A percentile compares a stretch with the other conserved stretches of the same genome.
Evolutionary conservation across 345 rosid genomes (phyloP).

Genomic region (Salix arbutifolia): DNA sequence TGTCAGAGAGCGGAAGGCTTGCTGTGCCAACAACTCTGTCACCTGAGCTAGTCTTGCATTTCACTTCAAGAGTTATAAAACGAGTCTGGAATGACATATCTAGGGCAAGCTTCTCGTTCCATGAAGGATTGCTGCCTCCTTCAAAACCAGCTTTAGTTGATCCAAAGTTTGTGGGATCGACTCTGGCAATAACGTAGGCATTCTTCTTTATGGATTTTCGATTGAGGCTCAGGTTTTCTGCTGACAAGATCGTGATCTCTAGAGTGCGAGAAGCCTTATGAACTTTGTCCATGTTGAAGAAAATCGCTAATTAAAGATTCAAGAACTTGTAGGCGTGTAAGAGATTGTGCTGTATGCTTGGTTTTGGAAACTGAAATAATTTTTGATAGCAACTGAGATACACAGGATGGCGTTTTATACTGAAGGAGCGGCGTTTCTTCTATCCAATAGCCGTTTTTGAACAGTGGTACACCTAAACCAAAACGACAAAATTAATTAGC

Average conservation of each 20-base stretch:
- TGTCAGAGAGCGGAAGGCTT: constrained; percentile 52
- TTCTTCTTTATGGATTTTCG: constrained; percentile 42
- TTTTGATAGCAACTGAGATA: background rate
- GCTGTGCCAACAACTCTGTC: constrained; percentile 39
- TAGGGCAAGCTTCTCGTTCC: constrained; percentile 51
- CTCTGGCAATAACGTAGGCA: constrained; percentile 25
- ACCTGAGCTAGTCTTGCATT: constrained; percentile 27
- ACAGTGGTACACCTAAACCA: background rate
- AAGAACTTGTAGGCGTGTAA: background rate
- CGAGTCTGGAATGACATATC: constrained; percentile 34
- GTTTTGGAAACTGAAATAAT: background rate
- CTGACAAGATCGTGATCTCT: constrained; percentile 54
- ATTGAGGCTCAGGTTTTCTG: constrained; percentile 45
- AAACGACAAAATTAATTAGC: too few relatives aligned
- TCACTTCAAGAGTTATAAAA: constrained; percentile 41
- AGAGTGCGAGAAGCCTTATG: constrained; percentile 15
- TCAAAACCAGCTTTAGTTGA: constrained; percentile 21
- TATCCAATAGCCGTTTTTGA: background rate
- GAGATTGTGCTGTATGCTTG: background rate
- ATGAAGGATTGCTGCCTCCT: constrained; percentile 49
- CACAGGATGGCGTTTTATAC: background rate
- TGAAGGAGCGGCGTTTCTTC: background rate
- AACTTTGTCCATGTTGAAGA: background rate
- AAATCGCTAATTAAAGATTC: background rate
- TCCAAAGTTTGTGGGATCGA: constrained; percentile 11